Conservation (phyloP, 306 rosid species). For the Casuarina glauca region DNA sequence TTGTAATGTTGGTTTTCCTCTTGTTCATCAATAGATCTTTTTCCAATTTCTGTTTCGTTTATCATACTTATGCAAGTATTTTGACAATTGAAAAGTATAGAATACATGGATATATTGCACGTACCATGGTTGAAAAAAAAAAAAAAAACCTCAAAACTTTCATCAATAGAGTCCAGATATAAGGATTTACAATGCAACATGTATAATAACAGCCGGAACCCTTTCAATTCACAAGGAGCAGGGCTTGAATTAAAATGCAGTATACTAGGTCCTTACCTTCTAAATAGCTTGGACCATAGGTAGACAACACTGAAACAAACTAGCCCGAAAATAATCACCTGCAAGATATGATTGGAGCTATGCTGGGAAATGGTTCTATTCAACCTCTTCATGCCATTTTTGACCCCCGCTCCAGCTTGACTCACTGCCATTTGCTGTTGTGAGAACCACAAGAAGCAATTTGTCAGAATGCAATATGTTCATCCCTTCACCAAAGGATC, state of each 20-base stretch:
- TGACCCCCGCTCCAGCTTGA: slow-evolving; percentile 39
- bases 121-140: not conserved
- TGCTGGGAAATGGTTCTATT: slow-evolving; percentile 23
- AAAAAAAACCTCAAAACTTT: not conserved
- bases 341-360: slow-evolving; percentile 30
- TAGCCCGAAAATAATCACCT: slow-evolving; percentile 34
- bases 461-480: slow-evolving; percentile 4
- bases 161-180: not conserved
- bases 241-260: not conserved
- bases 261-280: slow-evolving; percentile 19
- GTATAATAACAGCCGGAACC: not conserved
- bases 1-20: too few species aligned
- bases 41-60: too few species aligned
- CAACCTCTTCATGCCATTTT: slow-evolving; percentile 36
- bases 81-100: too few species aligned
- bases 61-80: too few species aligned
- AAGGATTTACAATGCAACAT: not conserved
- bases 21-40: too few species aligned
- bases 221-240: not conserved
- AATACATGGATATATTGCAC: not conserved
- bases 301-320: slow-evolving; percentile 30
- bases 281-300: slow-evolving; percentile 31
- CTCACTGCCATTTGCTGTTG: slow-evolving; percentile 36
- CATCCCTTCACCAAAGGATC: not conserved
- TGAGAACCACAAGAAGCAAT: slow-evolving; percentile 16